Evolutionary conservation across 768 basidiomycete species (phyloP).

Genomic region (Cystobasidiopsis lactophilus): DNA sequence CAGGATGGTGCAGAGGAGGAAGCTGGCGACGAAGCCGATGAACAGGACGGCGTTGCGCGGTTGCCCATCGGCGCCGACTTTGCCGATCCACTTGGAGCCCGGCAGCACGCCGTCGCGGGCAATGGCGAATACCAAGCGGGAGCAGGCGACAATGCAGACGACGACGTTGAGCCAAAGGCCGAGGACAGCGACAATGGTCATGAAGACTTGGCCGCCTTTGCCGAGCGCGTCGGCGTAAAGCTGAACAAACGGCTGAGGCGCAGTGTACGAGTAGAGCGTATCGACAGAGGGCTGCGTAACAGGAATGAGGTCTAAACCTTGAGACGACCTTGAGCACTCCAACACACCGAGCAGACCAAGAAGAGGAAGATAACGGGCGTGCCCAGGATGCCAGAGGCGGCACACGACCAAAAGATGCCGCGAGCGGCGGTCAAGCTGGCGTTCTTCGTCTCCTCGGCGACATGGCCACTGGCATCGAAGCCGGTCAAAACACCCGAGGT

Average conservation of each 20-base stretch:
- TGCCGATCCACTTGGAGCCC: conserved; percentile 56
- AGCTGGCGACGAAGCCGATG: conserved; percentile 49
- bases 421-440: conserved; percentile 58
- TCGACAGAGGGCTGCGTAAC: conserved; percentile 28
- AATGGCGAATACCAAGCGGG: conserved; percentile 70
- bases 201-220: conserved; percentile 53
- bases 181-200: conserved; percentile 61
- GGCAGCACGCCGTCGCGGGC: conserved; percentile 87
- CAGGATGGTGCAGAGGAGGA: conserved; percentile 62
- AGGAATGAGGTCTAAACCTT: conserved; percentile 25
- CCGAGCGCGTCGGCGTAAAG: conserved; percentile 68
- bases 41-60: conserved; percentile 69
- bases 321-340: neutral
- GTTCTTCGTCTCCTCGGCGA: conserved; percentile 72
- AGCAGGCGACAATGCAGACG: conserved; percentile 67
- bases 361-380: conserved; percentile 59
- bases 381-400: conserved; percentile 58
- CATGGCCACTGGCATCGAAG: conserved; percentile 71
- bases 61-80: conserved; percentile 46
- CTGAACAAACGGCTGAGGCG: conserved; percentile 79
- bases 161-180: conserved; percentile 79
- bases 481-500: conserved; percentile 73
- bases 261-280: conserved; percentile 46
- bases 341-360: conserved; percentile 38
- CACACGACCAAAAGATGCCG: conserved; percentile 55